phyloP scores from a whole-genome alignment of 306 rosid species.

The Prunus salicina region DNA sequence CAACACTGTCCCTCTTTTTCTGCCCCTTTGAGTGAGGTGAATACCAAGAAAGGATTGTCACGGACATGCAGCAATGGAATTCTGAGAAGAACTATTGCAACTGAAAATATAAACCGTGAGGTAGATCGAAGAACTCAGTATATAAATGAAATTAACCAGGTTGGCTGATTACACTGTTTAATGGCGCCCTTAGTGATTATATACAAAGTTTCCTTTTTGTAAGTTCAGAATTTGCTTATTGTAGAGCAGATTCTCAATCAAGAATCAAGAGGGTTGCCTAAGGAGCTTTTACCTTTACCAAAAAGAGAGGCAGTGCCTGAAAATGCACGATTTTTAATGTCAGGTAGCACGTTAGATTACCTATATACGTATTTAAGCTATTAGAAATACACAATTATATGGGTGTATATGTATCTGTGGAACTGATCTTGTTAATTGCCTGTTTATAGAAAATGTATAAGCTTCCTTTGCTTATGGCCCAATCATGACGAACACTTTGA shows the following conservation, averaged over 20 bases:
- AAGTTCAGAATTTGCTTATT: slow-evolving; percentile 1
- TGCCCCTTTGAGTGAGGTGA: not conserved
- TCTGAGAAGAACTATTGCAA: not conserved
- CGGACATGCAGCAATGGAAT: not conserved
- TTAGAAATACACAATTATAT: not conserved
- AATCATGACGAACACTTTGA: not conserved
- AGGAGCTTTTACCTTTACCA: slow-evolving; percentile 6
- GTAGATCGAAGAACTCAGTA: not conserved
- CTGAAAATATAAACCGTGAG: not conserved
- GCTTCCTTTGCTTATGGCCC: not conserved
- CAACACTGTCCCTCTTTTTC: not conserved
- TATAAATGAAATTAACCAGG: slow-evolving; percentile 17
- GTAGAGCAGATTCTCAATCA: slow-evolving; percentile 16
- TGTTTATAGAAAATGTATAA: not conserved
- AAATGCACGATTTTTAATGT: not conserved
- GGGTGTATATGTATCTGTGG: not conserved
- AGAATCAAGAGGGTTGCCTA: not conserved
- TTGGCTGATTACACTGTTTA: slow-evolving; percentile 2
- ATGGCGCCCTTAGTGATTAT: not conserved
- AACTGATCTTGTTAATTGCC: not conserved
- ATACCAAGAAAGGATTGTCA: not conserved
- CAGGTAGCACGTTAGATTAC: slow-evolving; percentile 4
- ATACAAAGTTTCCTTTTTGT: not conserved
- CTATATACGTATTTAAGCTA: not conserved
- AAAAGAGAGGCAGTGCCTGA: slow-evolving; percentile 6